A percentile compares a stretch with the other conserved stretches of the same genome.
Evolutionary conservation across 345 rosid species (phyloP).

Genomic region (Gossypium australe): DNA sequence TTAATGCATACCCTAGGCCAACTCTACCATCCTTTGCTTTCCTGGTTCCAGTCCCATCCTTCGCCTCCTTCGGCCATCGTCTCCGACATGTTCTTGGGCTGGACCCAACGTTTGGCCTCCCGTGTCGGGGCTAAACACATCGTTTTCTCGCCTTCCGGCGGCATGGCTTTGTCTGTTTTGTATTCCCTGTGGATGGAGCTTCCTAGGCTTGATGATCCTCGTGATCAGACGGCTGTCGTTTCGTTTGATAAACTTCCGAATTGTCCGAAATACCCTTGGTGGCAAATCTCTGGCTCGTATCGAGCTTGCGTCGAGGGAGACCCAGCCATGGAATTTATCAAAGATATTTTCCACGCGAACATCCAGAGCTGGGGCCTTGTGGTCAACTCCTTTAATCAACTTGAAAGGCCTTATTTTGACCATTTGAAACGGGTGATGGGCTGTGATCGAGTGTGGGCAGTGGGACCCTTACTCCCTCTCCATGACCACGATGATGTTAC

Average conservation of each 20-base stretch:
- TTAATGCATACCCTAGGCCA: conserved; percentile 30
- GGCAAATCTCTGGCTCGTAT: conserved; percentile 38
- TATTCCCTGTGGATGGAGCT: conserved; percentile 35
- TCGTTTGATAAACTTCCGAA: conserved; percentile 34
- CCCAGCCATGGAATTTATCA: conserved; percentile 30
- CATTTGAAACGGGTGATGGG: conserved; percentile 35
- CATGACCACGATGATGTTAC: neutral
- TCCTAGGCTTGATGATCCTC: conserved; percentile 21
- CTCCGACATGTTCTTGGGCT: conserved; percentile 60
- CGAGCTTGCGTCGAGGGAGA: conserved; percentile 27
- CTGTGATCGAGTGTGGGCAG: conserved; percentile 37
- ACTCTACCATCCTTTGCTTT: conserved; percentile 39
- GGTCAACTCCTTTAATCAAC: conserved; percentile 37
- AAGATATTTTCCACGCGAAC: conserved; percentile 27
- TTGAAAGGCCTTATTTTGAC: conserved; percentile 41
- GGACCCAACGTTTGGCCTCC: conserved; percentile 43
- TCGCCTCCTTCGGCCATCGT: conserved; percentile 52
- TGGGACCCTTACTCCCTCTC: conserved; percentile 46
- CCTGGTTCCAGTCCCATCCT: conserved; percentile 44
- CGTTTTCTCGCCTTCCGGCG: conserved; percentile 62
- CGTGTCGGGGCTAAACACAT: conserved; percentile 31
- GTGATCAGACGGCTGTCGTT: conserved; percentile 17
- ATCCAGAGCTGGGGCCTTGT: conserved; percentile 44
- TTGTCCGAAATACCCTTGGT: conserved; percentile 38
- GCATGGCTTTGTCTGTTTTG: conserved; percentile 36